phyloP scores from a whole-genome alignment of 768 basidiomycete species.

The Trametes sanguinea region DNA sequence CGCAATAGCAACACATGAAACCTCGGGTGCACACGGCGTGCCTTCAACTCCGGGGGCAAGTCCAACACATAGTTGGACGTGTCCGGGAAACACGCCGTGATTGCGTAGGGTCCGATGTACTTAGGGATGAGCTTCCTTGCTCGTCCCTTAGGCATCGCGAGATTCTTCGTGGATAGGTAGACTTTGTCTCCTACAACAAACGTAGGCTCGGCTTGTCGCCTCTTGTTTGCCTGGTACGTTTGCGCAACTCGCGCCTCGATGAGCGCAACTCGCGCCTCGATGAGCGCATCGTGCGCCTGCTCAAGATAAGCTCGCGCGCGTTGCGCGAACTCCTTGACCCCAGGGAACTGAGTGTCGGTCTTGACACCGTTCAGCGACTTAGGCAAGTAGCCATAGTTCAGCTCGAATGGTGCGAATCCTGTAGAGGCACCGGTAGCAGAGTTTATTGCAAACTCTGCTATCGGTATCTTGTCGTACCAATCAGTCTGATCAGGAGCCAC shows the following conservation, averaged over 20 bases:
- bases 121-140: constrained; percentile 40
- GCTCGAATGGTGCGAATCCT: constrained; percentile 38
- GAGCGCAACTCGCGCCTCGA: too few relatives aligned
- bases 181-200: constrained; percentile 32
- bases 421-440: constrained; percentile 34
- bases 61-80: constrained; percentile 23
- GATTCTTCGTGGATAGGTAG: constrained; percentile 41
- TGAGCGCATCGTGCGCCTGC: too few relatives aligned
- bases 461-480: constrained; percentile 25
- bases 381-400: too few relatives aligned
- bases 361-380: too few relatives aligned
- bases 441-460: constrained; percentile 44
- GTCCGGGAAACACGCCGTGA: constrained; percentile 22
- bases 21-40: constrained; percentile 32
- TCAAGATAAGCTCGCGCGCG: too few relatives aligned
- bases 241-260: too few relatives aligned
- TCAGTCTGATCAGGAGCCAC: too few relatives aligned
- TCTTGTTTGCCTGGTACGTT: constrained; percentile 35
- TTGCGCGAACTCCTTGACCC: too few relatives aligned
- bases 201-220: constrained; percentile 16
- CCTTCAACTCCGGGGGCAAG: constrained; percentile 32
- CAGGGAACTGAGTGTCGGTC: too few relatives aligned
- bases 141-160: too few relatives aligned
- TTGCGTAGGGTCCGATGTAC: constrained; percentile 41
- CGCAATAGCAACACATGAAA: constrained; percentile 40